Evolutionary conservation across 441 rosid genomes (phyloP), one percentile per base, ranked within the genome.

Genomic region (Erodium moschatum): DNA sequence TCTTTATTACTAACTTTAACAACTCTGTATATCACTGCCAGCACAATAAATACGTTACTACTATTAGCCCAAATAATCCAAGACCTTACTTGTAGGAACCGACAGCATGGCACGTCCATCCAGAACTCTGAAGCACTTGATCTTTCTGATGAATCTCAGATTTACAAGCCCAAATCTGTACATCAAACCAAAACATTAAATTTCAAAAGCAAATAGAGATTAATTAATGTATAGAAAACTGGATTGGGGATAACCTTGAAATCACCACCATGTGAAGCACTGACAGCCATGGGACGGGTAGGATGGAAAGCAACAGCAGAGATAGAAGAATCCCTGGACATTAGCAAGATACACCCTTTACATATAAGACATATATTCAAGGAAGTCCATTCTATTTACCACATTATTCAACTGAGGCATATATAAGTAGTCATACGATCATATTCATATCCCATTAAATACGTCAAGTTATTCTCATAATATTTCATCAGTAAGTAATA

Each of bases 41-140:
- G 61, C 24, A 54, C 11, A 54, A 54, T 13, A 18, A 54, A 19
- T 54, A 19, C 10, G 18, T 9, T 6, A 18, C 61, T 54, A 21
- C 6, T 8, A 54, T 18, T 54, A 54, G 21, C 65, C 33, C 31
- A 1, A 61, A 61, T 11, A 72, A 68, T 66, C 40, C 16, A 75
- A 69, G 68, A 69, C 62, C 81, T 76, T 90, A 95, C 99, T 86
- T 90, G 54, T 90, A 92, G 68, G 99, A 87, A 71, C 97, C 99
- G 70, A 90, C 91, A 46, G 97, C 85, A 76, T 89, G 91, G 77
- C 96, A 92, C 64, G 74, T 85, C 99, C 98, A 95, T 80, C 90
- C 85, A 67, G 85, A 79, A 76, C 78, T 82, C 69, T 75, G 74
- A 63, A 20, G 81, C 65, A 16, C 67, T 70, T 77, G 81, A 69